A percentile compares a stretch with the other conserved stretches of the same genome.
Evolutionary conservation across 257 asterid genomes (phyloP).

Genomic region (Solanum dulcamara): DNA sequence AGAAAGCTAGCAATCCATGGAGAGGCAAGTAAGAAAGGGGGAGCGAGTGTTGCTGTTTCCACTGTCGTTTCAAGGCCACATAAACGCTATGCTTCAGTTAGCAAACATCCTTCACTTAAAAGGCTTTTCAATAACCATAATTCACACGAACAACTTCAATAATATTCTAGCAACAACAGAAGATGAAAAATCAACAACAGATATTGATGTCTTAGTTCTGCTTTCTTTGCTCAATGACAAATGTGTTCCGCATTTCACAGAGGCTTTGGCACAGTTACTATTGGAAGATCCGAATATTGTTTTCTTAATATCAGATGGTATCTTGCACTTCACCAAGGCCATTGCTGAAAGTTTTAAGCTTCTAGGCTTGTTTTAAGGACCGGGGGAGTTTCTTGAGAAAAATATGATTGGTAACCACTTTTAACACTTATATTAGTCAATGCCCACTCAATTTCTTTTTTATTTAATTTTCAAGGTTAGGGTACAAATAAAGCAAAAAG

Average conservation of each 20-base stretch:
- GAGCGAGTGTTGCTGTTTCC: conserved; percentile 9
- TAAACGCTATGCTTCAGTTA: conserved; percentile 9
- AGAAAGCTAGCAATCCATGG: not conserved
- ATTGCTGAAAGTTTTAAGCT: conserved; percentile 1
- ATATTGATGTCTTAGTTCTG: not conserved
- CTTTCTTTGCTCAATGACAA: not conserved
- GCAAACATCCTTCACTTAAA: conserved; percentile 5
- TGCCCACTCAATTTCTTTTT: no score
- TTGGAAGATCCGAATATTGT: not conserved
- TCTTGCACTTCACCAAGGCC: conserved; percentile 3
- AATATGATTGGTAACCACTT: no score
- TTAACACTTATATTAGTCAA: no score
- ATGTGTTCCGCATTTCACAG: not conserved
- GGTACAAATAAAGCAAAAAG: no score
- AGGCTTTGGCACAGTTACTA: not conserved
- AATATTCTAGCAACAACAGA: no score
- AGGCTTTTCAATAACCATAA: conserved; percentile 7
- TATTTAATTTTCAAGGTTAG: no score
- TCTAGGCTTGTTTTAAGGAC: conserved; percentile 10
- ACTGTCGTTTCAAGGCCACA: conserved; percentile 10
- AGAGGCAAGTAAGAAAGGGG: not conserved
- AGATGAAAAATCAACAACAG: not conserved
- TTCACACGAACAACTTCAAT: conserved; percentile 8
- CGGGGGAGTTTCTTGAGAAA: not conserved
- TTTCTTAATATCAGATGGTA: conserved; percentile 10